A percentile compares a stretch with the other conserved stretches of the same genome.
phyloP scores from a whole-genome alignment of 1,284 basidiomycete species.

The Cryptococcus sp. region DNA sequence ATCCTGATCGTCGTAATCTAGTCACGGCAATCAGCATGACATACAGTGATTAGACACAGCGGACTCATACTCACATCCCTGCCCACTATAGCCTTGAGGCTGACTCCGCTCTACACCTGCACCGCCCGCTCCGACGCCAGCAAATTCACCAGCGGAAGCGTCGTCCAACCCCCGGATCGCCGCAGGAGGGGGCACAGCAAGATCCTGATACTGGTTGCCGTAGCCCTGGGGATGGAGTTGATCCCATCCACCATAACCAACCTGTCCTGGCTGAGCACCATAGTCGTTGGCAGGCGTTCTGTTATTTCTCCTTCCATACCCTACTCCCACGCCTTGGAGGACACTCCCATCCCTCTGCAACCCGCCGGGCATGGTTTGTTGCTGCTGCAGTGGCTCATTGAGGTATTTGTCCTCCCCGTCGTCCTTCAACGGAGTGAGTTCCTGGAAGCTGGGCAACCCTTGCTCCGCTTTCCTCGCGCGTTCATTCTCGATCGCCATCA shows the following conservation, averaged over 20 bases:
- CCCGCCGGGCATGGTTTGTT: slow-evolving; percentile 18
- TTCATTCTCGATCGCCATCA: slow-evolving; percentile 46
- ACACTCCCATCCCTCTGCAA: slow-evolving; percentile 34
- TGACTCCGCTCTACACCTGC: slow-evolving; percentile 30
- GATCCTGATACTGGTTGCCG: slow-evolving; percentile 10
- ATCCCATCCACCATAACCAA: slow-evolving; percentile 12
- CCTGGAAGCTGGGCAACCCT: slow-evolving; percentile 42
- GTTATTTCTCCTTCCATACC: slow-evolving; percentile 34
- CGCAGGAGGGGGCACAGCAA: slow-evolving; percentile 21
- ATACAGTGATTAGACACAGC: neutral
- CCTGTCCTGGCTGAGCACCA: slow-evolving; percentile 6
- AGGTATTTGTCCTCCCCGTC: slow-evolving; percentile 44
- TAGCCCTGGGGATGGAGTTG: slow-evolving; percentile 14
- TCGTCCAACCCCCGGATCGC: slow-evolving; percentile 21
- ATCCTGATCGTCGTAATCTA: slow-evolving; percentile 27
- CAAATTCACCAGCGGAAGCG: slow-evolving; percentile 34
- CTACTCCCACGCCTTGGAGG: slow-evolving; percentile 44
- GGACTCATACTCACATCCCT: neutral
- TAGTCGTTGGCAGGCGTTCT: slow-evolving; percentile 16
- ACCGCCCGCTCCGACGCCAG: slow-evolving; percentile 40
- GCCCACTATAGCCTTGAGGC: slow-evolving; percentile 17
- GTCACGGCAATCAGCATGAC: neutral
- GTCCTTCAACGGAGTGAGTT: slow-evolving; percentile 34
- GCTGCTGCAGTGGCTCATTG: slow-evolving; percentile 28
- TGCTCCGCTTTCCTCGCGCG: slow-evolving; percentile 42